These are phyloP conservation scores for Ogataea methanolica DNA, from an alignment of 805 yeast species.

Conservation along the genomic window DNA sequence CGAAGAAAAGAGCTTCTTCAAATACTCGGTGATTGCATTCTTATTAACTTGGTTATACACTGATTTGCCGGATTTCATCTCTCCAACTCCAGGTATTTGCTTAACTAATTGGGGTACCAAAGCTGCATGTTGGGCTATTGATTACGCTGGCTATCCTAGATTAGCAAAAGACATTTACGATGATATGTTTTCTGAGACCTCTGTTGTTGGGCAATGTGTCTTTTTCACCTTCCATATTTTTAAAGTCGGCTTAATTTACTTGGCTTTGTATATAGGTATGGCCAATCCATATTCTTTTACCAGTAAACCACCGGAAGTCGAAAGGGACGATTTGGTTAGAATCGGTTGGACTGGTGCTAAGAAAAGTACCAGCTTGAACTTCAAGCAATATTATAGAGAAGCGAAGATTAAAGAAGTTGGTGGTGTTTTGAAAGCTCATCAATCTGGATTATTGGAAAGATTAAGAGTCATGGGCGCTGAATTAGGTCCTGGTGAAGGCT, in stretches of 20 bases:
- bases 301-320: slow-evolving; percentile 30
- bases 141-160: slow-evolving; percentile 33
- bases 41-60: slow-evolving; percentile 80
- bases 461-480: slow-evolving; percentile 55
- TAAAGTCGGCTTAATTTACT: slow-evolving; percentile 53
- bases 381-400: slow-evolving; percentile 64
- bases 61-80: slow-evolving; percentile 82
- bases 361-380: slow-evolving; percentile 65
- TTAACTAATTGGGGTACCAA: slow-evolving; percentile 56
- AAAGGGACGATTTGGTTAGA: slow-evolving; percentile 51
- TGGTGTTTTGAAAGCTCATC: slow-evolving; percentile 71
- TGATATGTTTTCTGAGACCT: slow-evolving; percentile 41
- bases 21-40: slow-evolving; percentile 34
- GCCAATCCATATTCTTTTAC: slow-evolving; percentile 68
- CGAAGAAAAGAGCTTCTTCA: slow-evolving; percentile 42
- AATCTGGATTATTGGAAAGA: slow-evolving; percentile 59
- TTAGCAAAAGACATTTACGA: slow-evolving; percentile 43
- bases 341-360: slow-evolving; percentile 97
- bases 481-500: slow-evolving; percentile 83
- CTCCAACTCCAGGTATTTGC: slow-evolving; percentile 91
- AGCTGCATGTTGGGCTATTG: slow-evolving; percentile 24
- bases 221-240: slow-evolving; percentile 71
- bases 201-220: slow-evolving; percentile 49
- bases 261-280: slow-evolving; percentile 61
- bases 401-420: slow-evolving; percentile 62